phyloP scores from a whole-genome alignment of 768 basidiomycete species.

The Floccularia luteovirens region DNA sequence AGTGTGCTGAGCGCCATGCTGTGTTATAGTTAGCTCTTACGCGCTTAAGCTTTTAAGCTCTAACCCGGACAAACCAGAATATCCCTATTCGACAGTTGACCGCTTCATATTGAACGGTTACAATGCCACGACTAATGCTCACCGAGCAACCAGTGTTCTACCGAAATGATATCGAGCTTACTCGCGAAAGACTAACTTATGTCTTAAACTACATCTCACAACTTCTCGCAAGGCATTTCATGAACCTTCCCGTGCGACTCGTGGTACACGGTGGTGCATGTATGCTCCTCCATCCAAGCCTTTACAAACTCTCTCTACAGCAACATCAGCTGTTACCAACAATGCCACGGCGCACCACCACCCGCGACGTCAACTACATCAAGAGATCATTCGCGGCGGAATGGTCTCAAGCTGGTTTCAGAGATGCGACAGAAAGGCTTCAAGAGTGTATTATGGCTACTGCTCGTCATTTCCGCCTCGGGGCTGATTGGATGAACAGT shows the following conservation, averaged over 20 bases:
- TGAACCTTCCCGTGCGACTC: constrained; percentile 40
- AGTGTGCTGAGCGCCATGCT: too few species aligned
- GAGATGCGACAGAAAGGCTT: constrained; percentile 48
- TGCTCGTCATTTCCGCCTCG: constrained; percentile 38
- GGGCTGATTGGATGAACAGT: constrained; percentile 73
- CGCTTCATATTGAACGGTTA: too few species aligned
- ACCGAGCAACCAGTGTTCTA: constrained; percentile 8
- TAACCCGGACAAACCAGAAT: too few species aligned
- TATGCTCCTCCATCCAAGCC: constrained; percentile 55
- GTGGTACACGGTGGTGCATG: constrained; percentile 70
- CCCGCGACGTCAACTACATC: constrained; percentile 65
- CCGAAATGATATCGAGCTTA: constrained; percentile 32
- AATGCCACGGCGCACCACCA: constrained; percentile 38
- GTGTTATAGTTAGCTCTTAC: too few species aligned
- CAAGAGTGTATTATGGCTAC: constrained; percentile 49
- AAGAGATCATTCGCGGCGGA: constrained; percentile 53
- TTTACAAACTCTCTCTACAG: constrained; percentile 23
- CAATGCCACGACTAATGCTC: neutral
- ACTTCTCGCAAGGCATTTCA: constrained; percentile 37
- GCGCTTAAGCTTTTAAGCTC: too few species aligned
- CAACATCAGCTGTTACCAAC: constrained; percentile 15
- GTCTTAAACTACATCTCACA: constrained; percentile 46
- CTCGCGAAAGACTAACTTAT: constrained; percentile 29
- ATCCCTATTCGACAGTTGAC: too few species aligned
- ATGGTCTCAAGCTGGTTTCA: constrained; percentile 35